phyloP scores from a whole-genome alignment of 108 stramenopile species.

The Nitzschia putrida region DNA sequence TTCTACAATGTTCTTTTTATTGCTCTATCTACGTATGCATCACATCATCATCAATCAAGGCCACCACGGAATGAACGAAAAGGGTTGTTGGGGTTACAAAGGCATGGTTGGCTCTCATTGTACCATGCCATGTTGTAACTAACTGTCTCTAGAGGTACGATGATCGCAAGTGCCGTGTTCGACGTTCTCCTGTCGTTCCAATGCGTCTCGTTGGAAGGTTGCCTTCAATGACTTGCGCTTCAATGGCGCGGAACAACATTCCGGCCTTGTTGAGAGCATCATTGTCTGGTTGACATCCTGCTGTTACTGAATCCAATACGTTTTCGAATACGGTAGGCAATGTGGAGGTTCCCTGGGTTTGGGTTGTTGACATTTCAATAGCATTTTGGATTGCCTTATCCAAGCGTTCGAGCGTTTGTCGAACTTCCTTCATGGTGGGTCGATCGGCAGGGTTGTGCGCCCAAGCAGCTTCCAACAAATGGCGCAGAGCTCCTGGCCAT shows the following conservation, averaged over 20 bases:
- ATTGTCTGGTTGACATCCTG: too few relatives aligned
- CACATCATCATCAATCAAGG: too few relatives aligned
- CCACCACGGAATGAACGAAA: too few relatives aligned
- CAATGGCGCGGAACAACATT: slow-evolving; percentile 7
- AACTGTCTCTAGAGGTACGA: slow-evolving; percentile 2
- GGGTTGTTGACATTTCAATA: not conserved
- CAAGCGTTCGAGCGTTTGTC: slow-evolving; percentile 13
- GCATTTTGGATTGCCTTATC: not conserved
- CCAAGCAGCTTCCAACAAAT: slow-evolving; percentile 50
- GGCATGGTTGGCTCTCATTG: too few relatives aligned
- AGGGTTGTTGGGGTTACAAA: too few relatives aligned
- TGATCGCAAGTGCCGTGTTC: slow-evolving; percentile 12
- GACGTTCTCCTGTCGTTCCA: not conserved
- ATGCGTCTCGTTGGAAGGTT: not conserved
- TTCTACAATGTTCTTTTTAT: too few relatives aligned
- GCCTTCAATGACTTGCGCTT: slow-evolving; percentile 11
- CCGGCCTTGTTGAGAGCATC: not conserved
- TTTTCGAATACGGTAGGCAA: too few relatives aligned
- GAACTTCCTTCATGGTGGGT: slow-evolving; percentile 44
- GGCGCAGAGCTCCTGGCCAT: slow-evolving; percentile 47
- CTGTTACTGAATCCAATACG: too few relatives aligned
- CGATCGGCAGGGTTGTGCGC: slow-evolving; percentile 44
- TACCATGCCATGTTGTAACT: not conserved
- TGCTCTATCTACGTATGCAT: too few relatives aligned
- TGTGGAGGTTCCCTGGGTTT: too few relatives aligned